Base-by-base conservation (phyloP, 139 green algal genomes). In the Deuterostichococcus epilithicus region DNA sequence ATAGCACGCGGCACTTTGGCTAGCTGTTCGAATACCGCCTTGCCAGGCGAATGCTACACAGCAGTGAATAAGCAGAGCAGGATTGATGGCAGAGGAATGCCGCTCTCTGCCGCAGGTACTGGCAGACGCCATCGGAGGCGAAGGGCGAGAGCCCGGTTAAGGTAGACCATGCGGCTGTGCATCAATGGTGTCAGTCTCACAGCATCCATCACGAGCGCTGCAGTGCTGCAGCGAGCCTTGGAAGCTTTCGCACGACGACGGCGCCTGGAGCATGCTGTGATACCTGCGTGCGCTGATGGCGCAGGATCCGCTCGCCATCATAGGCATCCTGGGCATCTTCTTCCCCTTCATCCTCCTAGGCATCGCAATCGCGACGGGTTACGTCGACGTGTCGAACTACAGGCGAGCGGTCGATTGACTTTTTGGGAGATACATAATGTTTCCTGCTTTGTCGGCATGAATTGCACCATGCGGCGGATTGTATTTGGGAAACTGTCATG, bases 251-350 rank as follows among this genome's bases (percentile, higher is more conserved):
- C n/a, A n/a, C n/a, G n/a, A n/a, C n/a, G n/a, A n/a, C n/a, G n/a
- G n/a, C n/a, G n/a, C n/a, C n/a, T n/a, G n/a, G n/a, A n/a, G 4
- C 32, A 13, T 0, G 23, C 13, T 45, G 32, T 68, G 6, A 70
- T 25, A 58, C 47, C 22, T 30, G 30, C 28, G 15, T 69, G 47
- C 34, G 28, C 5, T 42, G 35, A 69, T 34, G 3, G 1, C 76
- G 39, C 76, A 87, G 77, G 84, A 88, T 52, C 84, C 84, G 3
- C 70, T 88, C 25, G 84, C 84, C 25, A 73, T 85, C 44, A 82
- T 88, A 20, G 84, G 84, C 42, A 75, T 88, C 26, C 44, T 88
- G 1, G 80, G 78, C 5, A 88, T 88, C 52, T n/a, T 88, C 5
- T 79, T 86, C 26, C 84, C 84, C 18, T 63, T 63, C 52, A 63